These are phyloP conservation scores for Handroanthus guayacan DNA, from an alignment of 257 asterid species.

Conservation along the genomic window DNA sequence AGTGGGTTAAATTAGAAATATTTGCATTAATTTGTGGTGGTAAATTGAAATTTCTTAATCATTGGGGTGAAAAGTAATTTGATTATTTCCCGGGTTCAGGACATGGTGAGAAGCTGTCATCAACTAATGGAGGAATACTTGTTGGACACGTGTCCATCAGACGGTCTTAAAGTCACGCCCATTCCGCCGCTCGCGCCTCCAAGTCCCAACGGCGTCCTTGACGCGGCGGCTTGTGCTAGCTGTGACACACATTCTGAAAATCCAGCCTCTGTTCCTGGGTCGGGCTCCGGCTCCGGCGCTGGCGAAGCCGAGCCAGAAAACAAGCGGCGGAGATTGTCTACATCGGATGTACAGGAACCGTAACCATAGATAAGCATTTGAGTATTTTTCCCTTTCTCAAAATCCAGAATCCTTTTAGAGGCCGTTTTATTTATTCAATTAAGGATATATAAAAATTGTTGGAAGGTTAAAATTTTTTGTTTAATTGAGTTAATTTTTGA, in stretches of 20 bases:
- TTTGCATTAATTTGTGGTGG: constrained; percentile 16
- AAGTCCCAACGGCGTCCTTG: constrained; percentile 70
- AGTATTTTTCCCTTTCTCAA: background rate
- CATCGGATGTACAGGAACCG: constrained; percentile 49
- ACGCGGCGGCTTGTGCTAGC: constrained; percentile 61
- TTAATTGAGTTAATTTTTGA: constrained; percentile 14
- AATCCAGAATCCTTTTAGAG: background rate
- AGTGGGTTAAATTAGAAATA: constrained; percentile 18
- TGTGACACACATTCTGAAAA: constrained; percentile 53
- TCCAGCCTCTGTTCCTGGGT: constrained; percentile 31
- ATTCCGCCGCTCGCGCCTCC: constrained; percentile 49
- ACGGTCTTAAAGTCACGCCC: constrained; percentile 28
- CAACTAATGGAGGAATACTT: constrained; percentile 62
- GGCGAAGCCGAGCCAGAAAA: constrained; percentile 37
- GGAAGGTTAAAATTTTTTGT: constrained; percentile 14
- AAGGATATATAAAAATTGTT: background rate
- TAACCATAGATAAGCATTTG: constrained; percentile 33
- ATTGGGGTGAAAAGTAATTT: constrained; percentile 4
- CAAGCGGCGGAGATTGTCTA: constrained; percentile 50
- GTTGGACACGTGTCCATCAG: constrained; percentile 60
- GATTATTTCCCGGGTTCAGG: constrained; percentile 47
- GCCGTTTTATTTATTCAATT: background rate
- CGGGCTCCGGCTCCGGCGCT: constrained; percentile 25
- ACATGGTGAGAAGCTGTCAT: constrained; percentile 67
- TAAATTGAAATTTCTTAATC: constrained; percentile 10